Base-by-base conservation (phyloP, 345 rosid genomes). In the Citrus glauca region DNA sequence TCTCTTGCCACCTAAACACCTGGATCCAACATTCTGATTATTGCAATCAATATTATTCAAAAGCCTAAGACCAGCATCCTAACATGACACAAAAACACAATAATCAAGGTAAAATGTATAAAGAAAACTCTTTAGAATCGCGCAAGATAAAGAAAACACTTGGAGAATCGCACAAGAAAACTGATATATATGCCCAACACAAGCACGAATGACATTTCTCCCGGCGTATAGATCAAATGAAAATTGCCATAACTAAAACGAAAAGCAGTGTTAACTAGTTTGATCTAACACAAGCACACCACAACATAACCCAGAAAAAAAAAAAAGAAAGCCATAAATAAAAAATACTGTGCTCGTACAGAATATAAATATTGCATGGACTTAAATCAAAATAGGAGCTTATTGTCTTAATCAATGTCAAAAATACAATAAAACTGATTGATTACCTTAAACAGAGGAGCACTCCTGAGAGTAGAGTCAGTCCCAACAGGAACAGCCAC, bases 401-500 rank as follows among this genome's bases (percentile, higher is more conserved):
- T 20, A 2, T 37, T 25, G 19, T 13, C 17, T 24, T 27, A 11
- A 27, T 40, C 28, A 22, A n/a, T 17, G 10, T 3, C 50, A 59
- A 37, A 45, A 32, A 22, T 22, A 8, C n/a, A 1, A 72, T 50
- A 13, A 69, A 72, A 16, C 3, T 20, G 13, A 40, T 10, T 8
- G 10, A 19, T 42, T 75, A 91, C 95, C 91, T 85, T 90, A 60
- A 84, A 75, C 37, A 79, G 76, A 42, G 90, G 86, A 85, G 28
- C 20, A 9, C 82, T 85, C 77, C 82, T 83, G 1, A 73, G 66
- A 69, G 85, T 32, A 2, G 85, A 59, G 69, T 88, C 93, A 59
- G 78, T 60, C 45, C 89, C 84, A 56, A 83, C 71, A 32, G 89
- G 87, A 76, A 71, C 86, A 63, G 86, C 85, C 25, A 81, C 64